Conservation (phyloP, 345 rosid genomes). For the Viola odorata region DNA sequence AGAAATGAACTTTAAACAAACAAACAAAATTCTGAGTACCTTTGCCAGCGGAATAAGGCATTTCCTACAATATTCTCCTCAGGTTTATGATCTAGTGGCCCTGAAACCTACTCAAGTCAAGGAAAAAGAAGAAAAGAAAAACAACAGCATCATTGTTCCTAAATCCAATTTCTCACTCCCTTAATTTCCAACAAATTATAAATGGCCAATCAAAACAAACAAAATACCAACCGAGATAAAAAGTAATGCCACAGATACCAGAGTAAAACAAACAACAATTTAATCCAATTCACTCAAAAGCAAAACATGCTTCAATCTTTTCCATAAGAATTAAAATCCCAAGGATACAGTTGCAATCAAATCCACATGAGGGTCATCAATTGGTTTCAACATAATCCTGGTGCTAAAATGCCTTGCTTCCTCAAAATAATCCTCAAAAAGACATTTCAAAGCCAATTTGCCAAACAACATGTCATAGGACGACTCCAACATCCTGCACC, state of each 20-base stretch:
- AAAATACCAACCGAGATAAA: no score
- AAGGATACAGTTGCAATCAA: conserved; percentile 80
- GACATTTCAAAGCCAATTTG: conserved; percentile 71
- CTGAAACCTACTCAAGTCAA: conserved; percentile 47
- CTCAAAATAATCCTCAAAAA: conserved; percentile 86
- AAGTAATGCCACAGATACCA: neutral
- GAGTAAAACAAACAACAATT: conserved; percentile 2
- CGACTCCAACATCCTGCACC: conserved; percentile 71
- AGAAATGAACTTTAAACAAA: neutral
- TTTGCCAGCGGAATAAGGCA: conserved; percentile 80
- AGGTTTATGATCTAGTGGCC: conserved; percentile 52
- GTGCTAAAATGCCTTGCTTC: conserved; percentile 60
- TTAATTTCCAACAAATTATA: no score
- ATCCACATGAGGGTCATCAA: conserved; percentile 90
- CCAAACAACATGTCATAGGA: conserved; percentile 73
- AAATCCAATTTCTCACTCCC: no score
- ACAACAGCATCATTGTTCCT: neutral
- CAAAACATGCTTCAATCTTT: neutral
- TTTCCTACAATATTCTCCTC: conserved; percentile 60
- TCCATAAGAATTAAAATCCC: neutral
- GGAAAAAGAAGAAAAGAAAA: conserved; percentile 15
- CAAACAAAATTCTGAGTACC: conserved; percentile 20
- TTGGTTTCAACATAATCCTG: conserved; percentile 70
- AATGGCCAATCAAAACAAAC: no score
- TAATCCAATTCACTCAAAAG: neutral